phyloP scores from a whole-genome alignment of 441 rosid genomes.

The Jatropha podagrica region DNA sequence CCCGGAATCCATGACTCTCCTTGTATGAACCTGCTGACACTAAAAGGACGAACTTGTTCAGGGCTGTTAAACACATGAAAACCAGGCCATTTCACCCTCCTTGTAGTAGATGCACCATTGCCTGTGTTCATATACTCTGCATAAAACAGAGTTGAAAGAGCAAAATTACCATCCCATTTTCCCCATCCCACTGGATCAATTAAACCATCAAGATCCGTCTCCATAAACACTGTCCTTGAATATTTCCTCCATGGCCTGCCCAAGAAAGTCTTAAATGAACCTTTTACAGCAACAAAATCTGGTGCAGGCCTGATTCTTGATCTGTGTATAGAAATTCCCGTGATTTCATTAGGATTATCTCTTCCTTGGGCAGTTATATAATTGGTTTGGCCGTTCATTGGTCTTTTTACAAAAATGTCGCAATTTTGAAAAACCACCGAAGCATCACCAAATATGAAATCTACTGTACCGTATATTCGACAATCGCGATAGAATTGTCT shows the following conservation, averaged over 20 bases:
- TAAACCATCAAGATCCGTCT: slow-evolving; percentile 54
- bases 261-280: slow-evolving; percentile 38
- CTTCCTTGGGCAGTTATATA: slow-evolving; percentile 64
- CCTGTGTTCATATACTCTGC: slow-evolving; percentile 66
- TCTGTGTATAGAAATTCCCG: slow-evolving; percentile 52
- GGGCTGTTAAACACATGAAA: slow-evolving; percentile 50
- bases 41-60: slow-evolving; percentile 43
- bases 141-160: slow-evolving; percentile 51
- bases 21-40: slow-evolving; percentile 40
- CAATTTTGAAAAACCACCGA: slow-evolving; percentile 57
- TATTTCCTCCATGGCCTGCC: slow-evolving; percentile 74
- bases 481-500: slow-evolving; percentile 71
- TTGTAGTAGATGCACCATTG: slow-evolving; percentile 32
- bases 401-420: slow-evolving; percentile 51
- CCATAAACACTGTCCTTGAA: slow-evolving; percentile 51
- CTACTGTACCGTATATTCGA: slow-evolving; percentile 60
- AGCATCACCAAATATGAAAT: slow-evolving; percentile 67
- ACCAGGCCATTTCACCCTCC: slow-evolving; percentile 58
- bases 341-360: slow-evolving; percentile 43
- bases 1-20: slow-evolving; percentile 64
- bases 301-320: slow-evolving; percentile 46
- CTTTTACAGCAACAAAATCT: slow-evolving; percentile 36
- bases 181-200: slow-evolving; percentile 66
- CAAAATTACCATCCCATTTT: slow-evolving; percentile 53
- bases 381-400: slow-evolving; percentile 51